phyloP scores from a whole-genome alignment of 345 rosid genomes.

The Sisymbrium altissimum region DNA sequence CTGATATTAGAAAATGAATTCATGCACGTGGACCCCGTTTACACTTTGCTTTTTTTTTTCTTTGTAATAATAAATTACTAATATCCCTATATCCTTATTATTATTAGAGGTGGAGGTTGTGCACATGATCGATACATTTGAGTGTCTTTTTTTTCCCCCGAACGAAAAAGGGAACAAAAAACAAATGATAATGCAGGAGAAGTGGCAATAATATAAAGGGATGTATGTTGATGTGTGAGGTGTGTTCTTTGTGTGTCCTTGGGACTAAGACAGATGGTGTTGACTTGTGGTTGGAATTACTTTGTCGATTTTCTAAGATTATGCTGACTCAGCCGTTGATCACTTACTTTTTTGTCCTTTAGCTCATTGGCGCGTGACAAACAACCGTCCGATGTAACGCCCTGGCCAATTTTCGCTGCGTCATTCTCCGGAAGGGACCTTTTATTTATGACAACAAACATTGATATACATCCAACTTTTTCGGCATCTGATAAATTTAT shows the following conservation, averaged over 20 bases:
- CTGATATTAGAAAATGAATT: not conserved
- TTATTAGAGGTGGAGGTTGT: constrained; percentile 20
- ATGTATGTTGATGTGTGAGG: not conserved
- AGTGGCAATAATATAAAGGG: constrained; percentile 22
- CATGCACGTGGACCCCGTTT: constrained; percentile 24
- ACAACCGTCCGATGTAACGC: not conserved
- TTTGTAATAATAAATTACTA: no score
- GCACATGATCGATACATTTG: constrained; percentile 22
- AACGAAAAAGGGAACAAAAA: not conserved
- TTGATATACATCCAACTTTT: no score
- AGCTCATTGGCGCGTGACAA: not conserved
- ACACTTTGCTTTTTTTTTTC: not conserved
- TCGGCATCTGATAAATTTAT: no score
- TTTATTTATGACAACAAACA: not conserved
- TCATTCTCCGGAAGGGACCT: not conserved
- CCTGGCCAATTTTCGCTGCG: not conserved
- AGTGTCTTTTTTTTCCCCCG: not conserved
- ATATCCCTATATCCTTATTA: not conserved
- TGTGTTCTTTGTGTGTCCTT: constrained; percentile 14
- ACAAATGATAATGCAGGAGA: constrained; percentile 24
- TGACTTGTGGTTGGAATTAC: constrained; percentile 28
- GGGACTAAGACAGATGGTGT: constrained; percentile 24
- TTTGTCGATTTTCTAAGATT: constrained; percentile 18
- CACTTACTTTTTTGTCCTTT: not conserved
- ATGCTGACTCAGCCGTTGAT: constrained; percentile 29